Conservation (phyloP, 129 eudicot genomes). For the Pittosporum tobira region DNA sequence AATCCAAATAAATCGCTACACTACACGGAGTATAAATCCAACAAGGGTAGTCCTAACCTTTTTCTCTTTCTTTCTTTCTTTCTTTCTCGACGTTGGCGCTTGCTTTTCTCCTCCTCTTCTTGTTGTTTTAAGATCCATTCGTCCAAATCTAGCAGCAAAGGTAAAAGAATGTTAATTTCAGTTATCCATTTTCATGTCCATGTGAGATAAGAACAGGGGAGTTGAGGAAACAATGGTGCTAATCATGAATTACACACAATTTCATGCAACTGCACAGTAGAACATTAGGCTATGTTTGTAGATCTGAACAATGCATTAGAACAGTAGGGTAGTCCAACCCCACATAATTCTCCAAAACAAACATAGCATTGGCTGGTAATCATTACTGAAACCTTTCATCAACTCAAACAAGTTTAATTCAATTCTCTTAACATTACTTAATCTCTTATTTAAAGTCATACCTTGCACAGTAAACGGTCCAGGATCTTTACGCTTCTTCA, state of each 20-base stretch:
- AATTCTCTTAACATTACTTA: neutral
- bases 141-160: conserved; percentile 56
- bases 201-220: neutral
- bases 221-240: neutral
- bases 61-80: conserved; percentile 95
- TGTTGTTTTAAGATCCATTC: conserved; percentile 86
- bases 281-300: too few species aligned
- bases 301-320: too few species aligned
- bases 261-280: neutral
- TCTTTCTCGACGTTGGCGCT: conserved; percentile 77
- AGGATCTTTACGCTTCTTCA: conserved; percentile 89
- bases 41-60: conserved; percentile 39
- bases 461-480: conserved; percentile 87
- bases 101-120: conserved; percentile 93
- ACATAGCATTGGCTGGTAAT: neutral
- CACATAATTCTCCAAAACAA: too few species aligned
- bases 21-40: neutral
- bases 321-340: too few species aligned
- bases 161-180: neutral
- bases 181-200: neutral
- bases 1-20: too few species aligned
- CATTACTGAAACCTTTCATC: conserved; percentile 1
- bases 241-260: neutral
- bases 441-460: conserved; percentile 8
- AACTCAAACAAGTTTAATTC: too few species aligned